phyloP scores from a whole-genome alignment of 139 green algal genomes.

The Tetraselmis striata region DNA sequence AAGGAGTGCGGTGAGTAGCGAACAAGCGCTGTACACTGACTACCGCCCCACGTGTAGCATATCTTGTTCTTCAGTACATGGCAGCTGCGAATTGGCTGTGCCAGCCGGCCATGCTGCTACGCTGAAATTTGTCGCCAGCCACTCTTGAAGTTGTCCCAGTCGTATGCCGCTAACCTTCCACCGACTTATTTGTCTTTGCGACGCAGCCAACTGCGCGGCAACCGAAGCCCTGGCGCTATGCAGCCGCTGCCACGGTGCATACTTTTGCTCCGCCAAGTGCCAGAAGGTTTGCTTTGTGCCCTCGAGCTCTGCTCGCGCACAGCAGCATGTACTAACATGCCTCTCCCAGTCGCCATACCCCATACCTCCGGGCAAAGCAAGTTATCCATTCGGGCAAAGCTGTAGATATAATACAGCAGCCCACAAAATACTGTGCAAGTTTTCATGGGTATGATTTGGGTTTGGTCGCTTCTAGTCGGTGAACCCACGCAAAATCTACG shows the following conservation, averaged over 20 bases:
- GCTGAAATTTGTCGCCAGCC: neutral
- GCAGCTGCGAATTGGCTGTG: neutral
- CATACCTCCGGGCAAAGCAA: too few relatives aligned
- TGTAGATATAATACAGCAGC: too few relatives aligned
- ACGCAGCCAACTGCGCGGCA: conserved; percentile 73
- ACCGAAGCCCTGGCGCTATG: conserved; percentile 58
- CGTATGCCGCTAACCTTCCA: neutral
- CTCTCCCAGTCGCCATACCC: too few relatives aligned
- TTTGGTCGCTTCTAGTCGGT: neutral
- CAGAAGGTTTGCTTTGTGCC: too few relatives aligned
- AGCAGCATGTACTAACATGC: too few relatives aligned
- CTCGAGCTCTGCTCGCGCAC: too few relatives aligned
- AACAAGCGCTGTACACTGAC: too few relatives aligned
- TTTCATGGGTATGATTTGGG: neutral
- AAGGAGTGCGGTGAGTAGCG: neutral
- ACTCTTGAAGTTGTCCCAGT: neutral
- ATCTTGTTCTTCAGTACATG: neutral
- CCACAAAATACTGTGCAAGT: neutral
- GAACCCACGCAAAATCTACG: too few relatives aligned
- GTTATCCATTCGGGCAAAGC: too few relatives aligned
- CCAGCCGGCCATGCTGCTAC: neutral
- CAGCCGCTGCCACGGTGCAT: conserved; percentile 69
- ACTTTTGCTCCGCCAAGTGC: conserved; percentile 76
- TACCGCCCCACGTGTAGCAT: too few relatives aligned
- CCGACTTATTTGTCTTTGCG: neutral